Base-by-base conservation (phyloP, 768 basidiomycete genomes). In the Podaxis carcinomalis region DNA sequence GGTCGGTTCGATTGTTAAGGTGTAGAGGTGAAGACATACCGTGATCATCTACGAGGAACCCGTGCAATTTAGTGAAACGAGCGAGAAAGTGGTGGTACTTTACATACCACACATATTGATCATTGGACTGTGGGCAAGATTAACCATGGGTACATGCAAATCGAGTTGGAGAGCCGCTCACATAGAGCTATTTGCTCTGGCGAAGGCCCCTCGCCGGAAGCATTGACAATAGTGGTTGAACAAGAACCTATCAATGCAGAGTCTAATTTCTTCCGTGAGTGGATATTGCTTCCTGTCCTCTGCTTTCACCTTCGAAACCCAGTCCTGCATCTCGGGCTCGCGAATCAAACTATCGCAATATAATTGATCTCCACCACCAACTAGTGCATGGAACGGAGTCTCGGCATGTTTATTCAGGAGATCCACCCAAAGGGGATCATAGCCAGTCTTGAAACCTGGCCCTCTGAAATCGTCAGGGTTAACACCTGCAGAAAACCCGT, bases 341-440 rank as follows among this genome's bases (percentile, higher is more conserved):
- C 90, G 83, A 61, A 87, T 89, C 56, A 99, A 70, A 37, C 89
- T 76, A 65, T 94, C 92, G 63, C 92, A 93, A 67, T 94, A 97
- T 16, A 97, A 78, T 70, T 96, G 95, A 71, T 96, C 94, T 10
- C 95, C 94, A 19, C 96, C 96, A 16, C 96, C 96, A 5, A 97
- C 88, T 37, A 98, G 79, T n/a, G 80, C 85, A 68, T 99, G 96
- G 70, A 94, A 94, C 0, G 96, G 95, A 60, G 78, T 76, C 67
- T 85, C 82, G 1, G 82, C 78, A 67, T 98, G 97, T 67, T 90
- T 87, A 46, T 83, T 75, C 25, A 98, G 82, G n/a, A 99, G 75
- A 74, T 99, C 95, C 63, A 86, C 80, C 96, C 96, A 99, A 10
- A 98, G 84, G 5, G 93, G 93, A 70, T 95, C 95, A 66, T 90